Conservation (phyloP, 805 yeast genomes). For the Komagataella pastoris region DNA sequence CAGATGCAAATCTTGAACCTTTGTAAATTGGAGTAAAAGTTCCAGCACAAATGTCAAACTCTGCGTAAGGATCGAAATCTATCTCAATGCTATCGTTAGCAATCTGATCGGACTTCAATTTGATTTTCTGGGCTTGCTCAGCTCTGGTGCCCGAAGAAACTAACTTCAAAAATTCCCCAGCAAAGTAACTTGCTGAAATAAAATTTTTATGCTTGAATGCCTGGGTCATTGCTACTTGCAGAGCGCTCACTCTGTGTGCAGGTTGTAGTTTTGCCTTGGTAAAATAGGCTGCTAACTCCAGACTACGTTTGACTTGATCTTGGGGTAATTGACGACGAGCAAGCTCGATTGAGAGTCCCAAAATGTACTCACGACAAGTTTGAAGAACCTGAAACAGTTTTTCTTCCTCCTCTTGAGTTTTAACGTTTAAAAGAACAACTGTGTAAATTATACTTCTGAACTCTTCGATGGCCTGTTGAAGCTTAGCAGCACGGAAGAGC, state of each 20-base stretch:
- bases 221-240: constrained; percentile 92
- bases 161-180: constrained; percentile 65
- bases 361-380: constrained; percentile 77
- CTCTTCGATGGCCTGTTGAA: constrained; percentile 64
- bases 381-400: constrained; percentile 60
- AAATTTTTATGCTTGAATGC: constrained; percentile 81
- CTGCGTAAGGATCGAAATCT: constrained; percentile 87
- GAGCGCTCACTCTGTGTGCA: constrained; percentile 75
- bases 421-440: constrained; percentile 57
- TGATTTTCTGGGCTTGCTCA: constrained; percentile 78
- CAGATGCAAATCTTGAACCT: constrained; percentile 54
- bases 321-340: constrained; percentile 72
- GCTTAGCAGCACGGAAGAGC: constrained; percentile 69
- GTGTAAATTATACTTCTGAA: constrained; percentile 77
- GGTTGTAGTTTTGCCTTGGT: constrained; percentile 73
- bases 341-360: constrained; percentile 86
- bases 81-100: constrained; percentile 82
- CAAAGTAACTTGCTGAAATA: constrained; percentile 83
- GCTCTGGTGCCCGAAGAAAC: constrained; percentile 67
- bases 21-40: constrained; percentile 82
- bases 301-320: constrained; percentile 64
- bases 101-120: constrained; percentile 63
- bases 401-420: constrained; percentile 59
- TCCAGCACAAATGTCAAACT: constrained; percentile 80
- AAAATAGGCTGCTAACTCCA: constrained; percentile 93